A percentile compares a stretch with the other conserved stretches of the same genome.
These are phyloP conservation scores for Trypanosoma cruzi DNA, from an alignment of 208 protist species.

Conservation along the genomic window DNA sequence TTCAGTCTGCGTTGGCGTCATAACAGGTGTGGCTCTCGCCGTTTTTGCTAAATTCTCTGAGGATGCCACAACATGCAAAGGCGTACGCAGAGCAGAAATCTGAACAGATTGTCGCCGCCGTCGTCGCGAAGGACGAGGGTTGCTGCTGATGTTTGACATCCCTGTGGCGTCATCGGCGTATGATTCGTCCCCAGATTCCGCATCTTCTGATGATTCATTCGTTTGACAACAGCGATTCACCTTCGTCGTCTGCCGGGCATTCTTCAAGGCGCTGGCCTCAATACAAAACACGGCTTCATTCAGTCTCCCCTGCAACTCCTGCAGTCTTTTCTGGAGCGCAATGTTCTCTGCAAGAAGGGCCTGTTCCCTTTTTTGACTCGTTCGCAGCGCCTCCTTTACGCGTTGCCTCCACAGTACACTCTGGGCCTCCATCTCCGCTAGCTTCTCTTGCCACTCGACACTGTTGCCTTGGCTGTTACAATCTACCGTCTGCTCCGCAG, in stretches of 20 bases:
- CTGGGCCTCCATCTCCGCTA: slow-evolving; percentile 18
- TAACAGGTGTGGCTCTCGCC: neutral
- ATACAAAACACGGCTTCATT: slow-evolving; percentile 20
- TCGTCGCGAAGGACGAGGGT: neutral
- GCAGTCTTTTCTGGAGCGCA: neutral
- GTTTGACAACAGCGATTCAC: slow-evolving; percentile 12
- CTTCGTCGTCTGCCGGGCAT: neutral
- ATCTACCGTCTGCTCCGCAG: neutral
- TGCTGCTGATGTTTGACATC: neutral
- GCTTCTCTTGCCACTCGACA: neutral
- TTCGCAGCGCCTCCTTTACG: slow-evolving; percentile 25
- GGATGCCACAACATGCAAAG: slow-evolving; percentile 3
- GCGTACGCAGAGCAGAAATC: neutral
- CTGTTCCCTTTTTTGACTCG: slow-evolving; percentile 13
- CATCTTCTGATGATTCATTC: neutral
- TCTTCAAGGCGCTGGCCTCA: slow-evolving; percentile 1
- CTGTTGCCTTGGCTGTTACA: slow-evolving; percentile 4
- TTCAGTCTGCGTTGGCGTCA: slow-evolving; percentile 1
- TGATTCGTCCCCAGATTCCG: neutral
- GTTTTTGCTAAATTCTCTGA: neutral
- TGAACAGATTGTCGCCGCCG: neutral
- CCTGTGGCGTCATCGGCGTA: neutral
- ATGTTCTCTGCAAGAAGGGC: slow-evolving; percentile 19
- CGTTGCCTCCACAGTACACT: slow-evolving; percentile 15
- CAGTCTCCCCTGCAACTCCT: slow-evolving; percentile 10